A percentile compares a stretch with the other conserved stretches of the same genome.
Conservation (phyloP, 2,329 filamentous ascomycete genomes). For the Aspergillus hortae region DNA sequence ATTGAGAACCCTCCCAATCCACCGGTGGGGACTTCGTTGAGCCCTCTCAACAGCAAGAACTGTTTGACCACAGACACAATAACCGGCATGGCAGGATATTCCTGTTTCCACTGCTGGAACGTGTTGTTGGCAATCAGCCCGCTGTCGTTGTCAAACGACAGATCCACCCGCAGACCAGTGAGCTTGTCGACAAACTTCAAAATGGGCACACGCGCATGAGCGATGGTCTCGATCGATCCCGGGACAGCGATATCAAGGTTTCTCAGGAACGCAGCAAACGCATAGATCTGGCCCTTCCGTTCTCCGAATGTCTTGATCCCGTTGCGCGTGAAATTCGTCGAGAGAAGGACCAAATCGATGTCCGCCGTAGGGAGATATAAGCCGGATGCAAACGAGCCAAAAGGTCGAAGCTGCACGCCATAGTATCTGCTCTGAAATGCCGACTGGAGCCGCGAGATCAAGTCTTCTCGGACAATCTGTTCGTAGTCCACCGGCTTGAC, state of each 20-base stretch:
- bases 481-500: constrained; percentile 76
- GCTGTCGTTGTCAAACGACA: constrained; percentile 90
- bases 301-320: constrained; percentile 49
- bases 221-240: constrained; percentile 64
- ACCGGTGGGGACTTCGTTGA: constrained; percentile 88
- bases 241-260: constrained; percentile 55
- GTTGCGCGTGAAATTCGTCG: constrained; percentile 56
- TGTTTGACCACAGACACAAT: constrained; percentile 90
- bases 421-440: constrained; percentile 57
- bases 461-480: constrained; percentile 65
- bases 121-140: constrained; percentile 77
- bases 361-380: constrained; percentile 76
- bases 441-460: constrained; percentile 66
- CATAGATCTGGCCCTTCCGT: constrained; percentile 54
- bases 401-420: constrained; percentile 65
- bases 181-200: constrained; percentile 81
- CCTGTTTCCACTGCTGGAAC: constrained; percentile 72
- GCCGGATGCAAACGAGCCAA: constrained; percentile 92
- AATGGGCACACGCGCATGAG: constrained; percentile 78
- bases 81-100: constrained; percentile 80
- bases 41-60: constrained; percentile 78
- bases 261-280: constrained; percentile 60
- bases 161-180: constrained; percentile 80
- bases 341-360: constrained; percentile 87
- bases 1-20: constrained; percentile 92